Base-by-base conservation (phyloP, 108 stramenopile genomes). In the Chaetoceros tenuissimus region DNA sequence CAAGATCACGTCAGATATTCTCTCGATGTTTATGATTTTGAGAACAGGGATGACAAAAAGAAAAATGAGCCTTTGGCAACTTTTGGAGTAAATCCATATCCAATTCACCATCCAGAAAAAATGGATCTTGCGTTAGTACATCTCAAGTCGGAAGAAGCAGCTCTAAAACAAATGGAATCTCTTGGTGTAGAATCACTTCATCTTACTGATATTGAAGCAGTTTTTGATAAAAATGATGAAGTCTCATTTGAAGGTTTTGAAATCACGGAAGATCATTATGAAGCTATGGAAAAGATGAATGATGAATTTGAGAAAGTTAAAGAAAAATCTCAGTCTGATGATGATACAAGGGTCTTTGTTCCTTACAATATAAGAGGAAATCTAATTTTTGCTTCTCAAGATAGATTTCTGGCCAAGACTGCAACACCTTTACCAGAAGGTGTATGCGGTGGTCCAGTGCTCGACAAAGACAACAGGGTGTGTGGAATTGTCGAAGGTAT, bases 401-500 rank as follows among this genome's bases (percentile, higher is more conserved):
- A 89, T 66, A 69, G 89, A 48, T 86, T 86, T 59, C 71, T 86
- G 31, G 85, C 89, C 3, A 68, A 64, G 21, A 90, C 89, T 28
- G 69, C 66, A 0, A 61, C 67, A 45, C 85, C 85, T 0, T 63
- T 90, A 8, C 89, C 89, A 3, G 85, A 86, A 78, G 89, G 89
- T 31, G 50, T 90, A 40, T 90, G 89, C 31, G 89, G 89, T 23
- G 89, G 82, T 22, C 89, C 89, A 20, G 83, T 69, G 0, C 55
- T 88, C 40, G 78, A 88, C 45, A 48, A 28, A 24, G 63, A 75
- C 49, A 68, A 63, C 19, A 67, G 49, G 18, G 65, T 86, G 24
- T 73, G 79, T 43, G 89, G 89, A n/a, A 78, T 81, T 28, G 81
- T 90, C 3, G 89, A 90, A 68, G 89, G 89, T 28, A 84, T 90